Conservation (phyloP, 495 filamentous ascomycete genomes). For the Penicillium argentinense region DNA sequence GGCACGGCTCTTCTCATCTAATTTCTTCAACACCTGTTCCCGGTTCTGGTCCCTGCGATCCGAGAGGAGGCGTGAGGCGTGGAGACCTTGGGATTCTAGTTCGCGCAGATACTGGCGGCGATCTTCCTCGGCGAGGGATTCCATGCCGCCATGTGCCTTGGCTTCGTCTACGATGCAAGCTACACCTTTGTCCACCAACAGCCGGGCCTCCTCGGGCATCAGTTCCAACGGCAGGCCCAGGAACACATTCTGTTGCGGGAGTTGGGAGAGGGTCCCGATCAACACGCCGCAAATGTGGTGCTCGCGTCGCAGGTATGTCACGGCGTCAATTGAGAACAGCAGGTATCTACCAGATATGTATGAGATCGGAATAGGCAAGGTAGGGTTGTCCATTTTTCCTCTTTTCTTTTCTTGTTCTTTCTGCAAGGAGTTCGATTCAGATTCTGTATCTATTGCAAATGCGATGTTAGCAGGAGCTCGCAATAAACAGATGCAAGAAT, state of each 20-base stretch:
- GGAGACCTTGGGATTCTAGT: conserved; percentile 46
- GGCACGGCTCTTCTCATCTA: conserved; percentile 38
- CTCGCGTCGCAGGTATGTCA: conserved; percentile 75
- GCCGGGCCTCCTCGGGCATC: conserved; percentile 82
- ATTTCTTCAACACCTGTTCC: conserved; percentile 41
- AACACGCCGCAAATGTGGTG: conserved; percentile 88
- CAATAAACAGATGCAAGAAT: neutral
- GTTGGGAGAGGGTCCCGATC: conserved; percentile 83
- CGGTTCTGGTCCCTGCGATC: conserved; percentile 42
- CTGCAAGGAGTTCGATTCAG: too few relatives aligned
- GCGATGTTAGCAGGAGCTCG: conserved; percentile 18
- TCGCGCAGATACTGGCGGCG: conserved; percentile 47
- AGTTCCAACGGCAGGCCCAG: conserved; percentile 84
- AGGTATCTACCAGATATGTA: conserved; percentile 79
- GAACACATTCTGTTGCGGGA: conserved; percentile 93
- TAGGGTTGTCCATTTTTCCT: conserved; percentile 39
- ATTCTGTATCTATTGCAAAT: conserved; percentile 10
- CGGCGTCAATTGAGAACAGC: conserved; percentile 80
- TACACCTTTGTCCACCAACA: conserved; percentile 77
- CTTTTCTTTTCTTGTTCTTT: conserved; percentile 2
- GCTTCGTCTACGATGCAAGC: conserved; percentile 80
- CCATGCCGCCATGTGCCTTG: conserved; percentile 62
- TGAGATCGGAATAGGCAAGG: conserved; percentile 75
- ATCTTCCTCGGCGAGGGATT: conserved; percentile 54
- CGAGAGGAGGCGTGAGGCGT: conserved; percentile 39